A percentile compares a stretch with the other conserved stretches of the same genome.
Evolutionary conservation across 129 eudicot species (phyloP).

Genomic region (Ambrosia artemisiifolia): DNA sequence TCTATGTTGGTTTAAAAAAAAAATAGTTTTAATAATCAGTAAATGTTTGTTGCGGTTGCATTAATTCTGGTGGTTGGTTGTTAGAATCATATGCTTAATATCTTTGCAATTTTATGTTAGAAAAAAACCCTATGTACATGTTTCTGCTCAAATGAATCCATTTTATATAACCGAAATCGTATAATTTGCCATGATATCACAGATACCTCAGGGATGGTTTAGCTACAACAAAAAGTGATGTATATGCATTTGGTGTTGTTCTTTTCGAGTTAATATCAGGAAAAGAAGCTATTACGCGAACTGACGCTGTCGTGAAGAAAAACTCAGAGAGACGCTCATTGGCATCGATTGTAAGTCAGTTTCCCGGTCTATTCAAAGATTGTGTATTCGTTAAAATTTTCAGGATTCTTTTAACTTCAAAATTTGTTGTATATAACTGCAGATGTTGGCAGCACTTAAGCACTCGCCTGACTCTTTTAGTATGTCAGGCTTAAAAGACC

Average conservation of each 20-base stretch:
- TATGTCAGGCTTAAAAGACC: constrained; percentile 76
- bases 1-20: neutral
- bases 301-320: constrained; percentile 51
- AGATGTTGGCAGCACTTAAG: constrained; percentile 90
- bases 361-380: neutral
- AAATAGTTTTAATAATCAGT: neutral
- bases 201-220: constrained; percentile 85
- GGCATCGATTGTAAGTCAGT: constrained; percentile 75
- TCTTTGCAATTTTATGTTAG: neutral
- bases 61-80: neutral
- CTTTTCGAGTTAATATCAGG: constrained; percentile 89
- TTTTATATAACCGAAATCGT: neutral
- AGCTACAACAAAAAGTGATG: constrained; percentile 84
- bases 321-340: constrained; percentile 71
- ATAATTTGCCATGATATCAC: constrained; percentile 6
- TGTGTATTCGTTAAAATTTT: neutral
- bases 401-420: neutral
- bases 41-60: neutral
- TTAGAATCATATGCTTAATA: neutral
- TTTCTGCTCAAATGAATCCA: neutral
- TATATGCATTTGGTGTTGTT: constrained; percentile 91
- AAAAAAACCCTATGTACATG: neutral
- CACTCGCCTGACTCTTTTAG: constrained; percentile 79
- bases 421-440: constrained; percentile 27
- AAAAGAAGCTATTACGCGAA: constrained; percentile 78